Evolutionary conservation across 73 alveolate species (phyloP).

Genomic region (Tetrahymena thermophila): DNA sequence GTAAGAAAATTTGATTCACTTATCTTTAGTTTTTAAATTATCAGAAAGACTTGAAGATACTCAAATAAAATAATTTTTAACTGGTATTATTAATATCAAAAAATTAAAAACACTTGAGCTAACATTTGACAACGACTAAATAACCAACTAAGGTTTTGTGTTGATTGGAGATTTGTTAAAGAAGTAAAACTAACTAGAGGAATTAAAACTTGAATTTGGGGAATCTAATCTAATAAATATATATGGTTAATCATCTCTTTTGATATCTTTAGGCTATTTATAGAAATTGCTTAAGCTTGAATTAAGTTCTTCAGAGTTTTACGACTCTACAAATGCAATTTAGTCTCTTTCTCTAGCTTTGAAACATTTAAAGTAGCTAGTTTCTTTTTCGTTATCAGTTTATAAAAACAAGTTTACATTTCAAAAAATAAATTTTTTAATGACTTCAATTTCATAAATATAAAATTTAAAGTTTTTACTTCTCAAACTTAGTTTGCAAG

Average conservation of each 20-base stretch:
- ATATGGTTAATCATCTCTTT: not conserved
- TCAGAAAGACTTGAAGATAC: not conserved
- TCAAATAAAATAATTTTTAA: not conserved
- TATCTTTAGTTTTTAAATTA: not conserved
- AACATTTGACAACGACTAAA: not conserved
- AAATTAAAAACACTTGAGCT: not conserved
- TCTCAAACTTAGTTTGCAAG: too few species aligned
- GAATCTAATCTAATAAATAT: not conserved
- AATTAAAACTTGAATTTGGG: not conserved
- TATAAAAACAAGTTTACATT: not conserved
- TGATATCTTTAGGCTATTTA: not conserved
- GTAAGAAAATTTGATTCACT: not conserved
- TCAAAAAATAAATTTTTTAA: too few species aligned
- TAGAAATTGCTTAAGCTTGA: not conserved
- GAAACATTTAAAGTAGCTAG: not conserved
- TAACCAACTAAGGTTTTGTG: not conserved
- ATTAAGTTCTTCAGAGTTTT: not conserved
- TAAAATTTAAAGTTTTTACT: not conserved
- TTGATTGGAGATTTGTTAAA: not conserved
- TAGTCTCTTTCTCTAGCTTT: not conserved
- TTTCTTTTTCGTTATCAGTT: not conserved
- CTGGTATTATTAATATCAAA: not conserved
- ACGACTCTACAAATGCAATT: not conserved
- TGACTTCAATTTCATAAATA: not conserved
- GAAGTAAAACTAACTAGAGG: not conserved